Evolutionary conservation across 225 moss, liverwort and hornwort species (phyloP), one percentile per base, ranked within the genome.

Genomic region (Polytrichum formosum): DNA sequence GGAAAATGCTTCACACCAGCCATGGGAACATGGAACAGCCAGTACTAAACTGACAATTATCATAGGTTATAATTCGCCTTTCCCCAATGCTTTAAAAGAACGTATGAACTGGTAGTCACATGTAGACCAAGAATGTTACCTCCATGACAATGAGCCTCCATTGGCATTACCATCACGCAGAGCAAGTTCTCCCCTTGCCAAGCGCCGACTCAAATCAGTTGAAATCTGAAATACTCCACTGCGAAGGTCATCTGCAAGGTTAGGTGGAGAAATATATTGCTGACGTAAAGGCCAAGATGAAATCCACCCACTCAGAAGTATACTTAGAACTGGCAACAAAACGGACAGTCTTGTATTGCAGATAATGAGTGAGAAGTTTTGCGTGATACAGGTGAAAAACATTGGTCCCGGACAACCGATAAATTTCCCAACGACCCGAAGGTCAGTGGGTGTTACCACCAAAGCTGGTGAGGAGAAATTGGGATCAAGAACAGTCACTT

Each of bases 391-490:
- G 8, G 73, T 66, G 10, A 73, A 13, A 22, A 66, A 21, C 10
- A 73, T 73, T 66, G 73, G 73, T 58, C 73, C 73, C 5, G 73
- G 66, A 65, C 73, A 73, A 33, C 73, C 73, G 58, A 73, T 65
- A 55, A 73, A 31, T 30, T 56, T 73, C 13, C 73, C 73, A 56
- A 73, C 56, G 56, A 73, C 30, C 18, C 31, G 73, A 17, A 73
- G 7, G 31, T 73, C 73, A 28, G 66, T 65, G 18, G 54, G 73
- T 56, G 73, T 20, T 28, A 73, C 31, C 28, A 73, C 28, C n/a
- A 55, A 31, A 23, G 73, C 73, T 66, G 56, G 66, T 21, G 66
- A 56, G 19, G 73, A 6, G 18, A 73, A 66, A 10, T 33, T 25
- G n/a, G 65, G 53, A 30, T 33, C 66, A 30, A 56, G 5, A 30